Evolutionary conservation across 1,284 basidiomycete genomes (phyloP).

Genomic region (Trametes versicolor): DNA sequence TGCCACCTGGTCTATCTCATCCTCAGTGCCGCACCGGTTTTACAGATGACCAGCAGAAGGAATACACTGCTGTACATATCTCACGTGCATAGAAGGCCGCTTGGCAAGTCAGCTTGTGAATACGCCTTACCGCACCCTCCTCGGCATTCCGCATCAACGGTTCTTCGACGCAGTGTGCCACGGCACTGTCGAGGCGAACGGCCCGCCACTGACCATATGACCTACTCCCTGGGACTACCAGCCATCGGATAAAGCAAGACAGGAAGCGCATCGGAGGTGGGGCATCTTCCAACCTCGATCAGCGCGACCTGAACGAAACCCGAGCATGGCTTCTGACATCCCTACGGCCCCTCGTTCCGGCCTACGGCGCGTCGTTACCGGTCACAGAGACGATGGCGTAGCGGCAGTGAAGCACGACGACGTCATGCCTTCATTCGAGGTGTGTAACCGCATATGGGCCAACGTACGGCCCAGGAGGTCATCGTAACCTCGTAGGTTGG

Average conservation of each 20-base stretch:
- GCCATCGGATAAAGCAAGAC: slow-evolving; percentile 16
- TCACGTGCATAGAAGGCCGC: too few relatives aligned
- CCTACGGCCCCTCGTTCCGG: slow-evolving; percentile 40
- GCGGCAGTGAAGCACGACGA: slow-evolving; percentile 38
- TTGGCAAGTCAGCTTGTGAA: too few relatives aligned
- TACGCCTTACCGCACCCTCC: too few relatives aligned
- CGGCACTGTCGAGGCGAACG: background rate
- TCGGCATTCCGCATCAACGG: too few relatives aligned
- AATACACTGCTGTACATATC: too few relatives aligned
- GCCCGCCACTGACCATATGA: slow-evolving; percentile 16
- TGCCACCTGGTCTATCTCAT: too few relatives aligned
- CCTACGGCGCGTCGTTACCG: slow-evolving; percentile 61
- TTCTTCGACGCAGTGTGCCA: background rate
- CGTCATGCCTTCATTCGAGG: slow-evolving; percentile 24
- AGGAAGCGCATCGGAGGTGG: background rate
- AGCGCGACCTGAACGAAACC: background rate
- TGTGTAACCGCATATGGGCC: background rate
- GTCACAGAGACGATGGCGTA: slow-evolving; percentile 46
- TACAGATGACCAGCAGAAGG: too few relatives aligned
- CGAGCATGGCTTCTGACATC: slow-evolving; percentile 49
- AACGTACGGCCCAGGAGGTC: background rate
- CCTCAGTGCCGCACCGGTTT: too few relatives aligned
- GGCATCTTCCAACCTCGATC: slow-evolving; percentile 4
- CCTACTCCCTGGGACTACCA: background rate
- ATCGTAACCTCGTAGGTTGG: slow-evolving; percentile 15